Evolutionary conservation across 495 filamentous ascomycete species (phyloP).

Genomic region (Penicillium robsamsonii): DNA sequence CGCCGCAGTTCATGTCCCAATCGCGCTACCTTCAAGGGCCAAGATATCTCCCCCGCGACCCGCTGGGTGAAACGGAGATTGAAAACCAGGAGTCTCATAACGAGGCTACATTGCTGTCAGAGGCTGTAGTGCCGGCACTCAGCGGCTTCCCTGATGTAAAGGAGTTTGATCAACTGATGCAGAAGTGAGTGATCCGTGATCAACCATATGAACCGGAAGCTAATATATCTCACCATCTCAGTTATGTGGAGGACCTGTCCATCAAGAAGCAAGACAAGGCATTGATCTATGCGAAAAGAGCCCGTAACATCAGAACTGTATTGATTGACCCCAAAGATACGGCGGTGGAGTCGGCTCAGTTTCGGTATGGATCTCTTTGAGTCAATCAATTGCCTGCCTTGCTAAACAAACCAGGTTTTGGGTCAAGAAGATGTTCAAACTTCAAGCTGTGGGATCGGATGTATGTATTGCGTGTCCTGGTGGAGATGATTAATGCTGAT

Average conservation of each 20-base stretch:
- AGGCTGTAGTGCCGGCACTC: slow-evolving; percentile 41
- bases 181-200: slow-evolving; percentile 39
- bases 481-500: slow-evolving; percentile 13
- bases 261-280: slow-evolving; percentile 60
- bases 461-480: slow-evolving; percentile 22
- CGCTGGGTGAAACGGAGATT: slow-evolving; percentile 38
- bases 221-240: slow-evolving; percentile 15
- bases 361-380: slow-evolving; percentile 37
- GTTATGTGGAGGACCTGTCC: slow-evolving; percentile 52
- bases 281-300: slow-evolving; percentile 53
- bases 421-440: slow-evolving; percentile 62
- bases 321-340: slow-evolving; percentile 56
- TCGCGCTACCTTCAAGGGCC: slow-evolving; percentile 37
- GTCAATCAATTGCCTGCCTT: not conserved
- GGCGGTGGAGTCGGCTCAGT: slow-evolving; percentile 58
- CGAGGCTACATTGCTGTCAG: slow-evolving; percentile 43
- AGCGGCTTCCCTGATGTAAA: slow-evolving; percentile 53
- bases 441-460: slow-evolving; percentile 41
- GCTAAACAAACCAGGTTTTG: slow-evolving; percentile 48
- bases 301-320: slow-evolving; percentile 54
- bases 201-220: not conserved
- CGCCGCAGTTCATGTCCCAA: slow-evolving; percentile 36
- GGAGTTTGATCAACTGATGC: slow-evolving; percentile 55
- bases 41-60: slow-evolving; percentile 38
- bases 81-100: slow-evolving; percentile 48